These are phyloP conservation scores for Leishmania gerbilli DNA, from an alignment of 208 protist species.

Conservation along the genomic window DNA sequence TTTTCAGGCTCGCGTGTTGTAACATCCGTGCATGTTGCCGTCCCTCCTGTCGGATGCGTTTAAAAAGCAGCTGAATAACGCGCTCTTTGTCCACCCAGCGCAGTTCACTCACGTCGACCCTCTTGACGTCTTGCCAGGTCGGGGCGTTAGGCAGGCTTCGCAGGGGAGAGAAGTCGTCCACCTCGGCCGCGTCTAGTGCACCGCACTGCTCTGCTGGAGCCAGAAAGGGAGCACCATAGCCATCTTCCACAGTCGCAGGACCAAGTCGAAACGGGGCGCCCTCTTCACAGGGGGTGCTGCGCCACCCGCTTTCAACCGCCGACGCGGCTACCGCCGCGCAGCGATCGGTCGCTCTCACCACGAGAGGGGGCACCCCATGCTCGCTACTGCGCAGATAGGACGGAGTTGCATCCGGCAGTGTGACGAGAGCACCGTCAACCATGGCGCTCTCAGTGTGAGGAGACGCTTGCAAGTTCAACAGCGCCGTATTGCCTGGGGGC, in stretches of 20 bases:
- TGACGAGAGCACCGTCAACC: conserved; percentile 4
- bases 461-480: background rate
- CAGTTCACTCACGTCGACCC: conserved; percentile 76
- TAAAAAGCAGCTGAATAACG: conserved; percentile 82
- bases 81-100: conserved; percentile 91
- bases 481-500: background rate
- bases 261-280: conserved; percentile 8
- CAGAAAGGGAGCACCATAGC: background rate
- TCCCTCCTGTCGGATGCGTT: conserved; percentile 55
- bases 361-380: background rate
- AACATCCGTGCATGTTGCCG: conserved; percentile 4
- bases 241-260: background rate
- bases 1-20: background rate
- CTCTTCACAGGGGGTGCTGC: background rate
- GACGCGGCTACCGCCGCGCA: background rate
- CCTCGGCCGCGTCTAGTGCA: background rate
- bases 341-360: background rate
- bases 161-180: conserved; percentile 1
- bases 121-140: conserved; percentile 54
- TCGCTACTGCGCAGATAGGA: conserved; percentile 13
- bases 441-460: background rate
- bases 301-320: background rate
- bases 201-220: background rate
- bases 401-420: conserved; percentile 2
- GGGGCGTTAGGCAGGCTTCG: conserved; percentile 45